phyloP scores from a whole-genome alignment of 2,329 filamentous ascomycete genomes.

The Trichoderma citrinoviride region DNA sequence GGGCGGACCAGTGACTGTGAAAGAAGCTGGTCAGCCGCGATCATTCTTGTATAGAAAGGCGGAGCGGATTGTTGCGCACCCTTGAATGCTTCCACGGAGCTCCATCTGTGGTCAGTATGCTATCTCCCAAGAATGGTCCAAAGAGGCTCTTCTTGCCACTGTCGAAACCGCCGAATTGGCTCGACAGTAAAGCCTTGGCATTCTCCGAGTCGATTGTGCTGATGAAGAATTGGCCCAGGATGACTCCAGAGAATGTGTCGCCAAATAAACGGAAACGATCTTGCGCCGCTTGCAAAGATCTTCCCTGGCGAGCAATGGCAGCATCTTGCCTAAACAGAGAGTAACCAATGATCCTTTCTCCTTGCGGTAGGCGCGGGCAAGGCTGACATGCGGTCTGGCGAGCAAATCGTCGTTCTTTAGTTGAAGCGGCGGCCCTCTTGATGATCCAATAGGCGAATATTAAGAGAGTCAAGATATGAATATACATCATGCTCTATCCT shows the following conservation, averaged over 20 bases:
- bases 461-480: neutral
- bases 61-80: neutral
- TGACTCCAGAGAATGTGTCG: neutral
- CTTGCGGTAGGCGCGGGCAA: neutral
- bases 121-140: constrained; percentile 3
- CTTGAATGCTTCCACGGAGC: constrained; percentile 3
- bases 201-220: neutral
- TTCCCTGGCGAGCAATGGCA: neutral
- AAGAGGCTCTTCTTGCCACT: neutral
- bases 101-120: constrained; percentile 3
- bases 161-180: neutral
- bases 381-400: neutral
- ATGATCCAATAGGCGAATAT: neutral
- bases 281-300: neutral
- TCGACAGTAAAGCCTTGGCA: constrained; percentile 2
- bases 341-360: neutral
- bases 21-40: neutral
- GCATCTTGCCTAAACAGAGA: neutral
- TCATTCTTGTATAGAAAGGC: neutral
- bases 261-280: constrained; percentile 4
- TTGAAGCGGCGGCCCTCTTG: neutral
- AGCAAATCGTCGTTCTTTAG: neutral
- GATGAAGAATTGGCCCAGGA: constrained; percentile 1
- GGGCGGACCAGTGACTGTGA: neutral
- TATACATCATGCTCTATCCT: neutral